Base-by-base conservation (phyloP, 805 yeast species). In the Hanseniaspora mollemarum region DNA sequence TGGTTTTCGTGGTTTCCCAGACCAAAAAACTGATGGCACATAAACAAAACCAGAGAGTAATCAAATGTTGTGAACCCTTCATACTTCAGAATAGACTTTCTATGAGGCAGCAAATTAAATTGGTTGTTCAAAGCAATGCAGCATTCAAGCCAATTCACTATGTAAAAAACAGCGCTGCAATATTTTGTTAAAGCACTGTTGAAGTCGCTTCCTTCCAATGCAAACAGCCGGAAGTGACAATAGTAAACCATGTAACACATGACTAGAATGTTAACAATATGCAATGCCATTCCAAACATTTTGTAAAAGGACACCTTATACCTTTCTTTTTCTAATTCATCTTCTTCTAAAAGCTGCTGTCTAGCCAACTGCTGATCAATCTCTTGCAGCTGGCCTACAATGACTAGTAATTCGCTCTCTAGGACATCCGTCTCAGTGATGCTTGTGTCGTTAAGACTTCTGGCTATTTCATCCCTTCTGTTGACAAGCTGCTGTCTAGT, bases 51-150 rank as follows among this genome's bases (percentile, higher is more conserved):
- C 10, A 48, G 13, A 2, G 51, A 48, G 28, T 40, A 48, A 21
- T 48, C 51, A 48, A 41, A 48, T 16, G 46, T 48, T 15, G 42
- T 40, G 25, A 40, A 48, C 2, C 51, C 51, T 10, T 46, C 51
- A 24, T 46, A 46, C 24, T 46, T 46, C 19, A 46, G 8, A 8
- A 46, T 46, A 24, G 51, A 38, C 21, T 46, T 46, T 46, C 51
- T 46, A 3, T 46, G 51, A 13, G 51, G 51, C 13, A 46, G 31
- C 16, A 46, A 26, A 18, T 46, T 41, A 18, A 46, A 46, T 19
- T 46, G 51, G 4, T 41, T 39, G 19, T 46, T 46, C 5, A 46
- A 37, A 13, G 39, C 36, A 13, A 46, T 22, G 21, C 51, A 46
- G 16, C 41, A 39, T 18, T 46, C 51, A 5, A 46, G 33, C 51